Evolutionary conservation across 2,329 filamentous ascomycete genomes (phyloP).

Genomic region (Penicillium verrucosum): DNA sequence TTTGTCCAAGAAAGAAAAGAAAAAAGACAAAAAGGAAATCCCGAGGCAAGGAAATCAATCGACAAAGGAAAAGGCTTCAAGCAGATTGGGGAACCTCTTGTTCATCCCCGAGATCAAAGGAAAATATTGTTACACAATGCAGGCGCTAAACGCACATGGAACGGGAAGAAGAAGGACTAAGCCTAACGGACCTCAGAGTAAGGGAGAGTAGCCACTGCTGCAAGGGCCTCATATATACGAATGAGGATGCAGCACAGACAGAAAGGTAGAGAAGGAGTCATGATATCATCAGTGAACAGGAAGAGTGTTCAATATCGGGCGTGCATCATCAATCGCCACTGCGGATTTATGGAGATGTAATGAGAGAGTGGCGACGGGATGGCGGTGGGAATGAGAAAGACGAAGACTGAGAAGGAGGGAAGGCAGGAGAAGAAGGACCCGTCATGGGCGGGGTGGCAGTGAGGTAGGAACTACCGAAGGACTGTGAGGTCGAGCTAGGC

Average conservation of each 20-base stretch:
- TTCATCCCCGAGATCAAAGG: constrained; percentile 12
- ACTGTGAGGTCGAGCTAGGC: constrained; percentile 27
- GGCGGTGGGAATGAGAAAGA: constrained; percentile 28
- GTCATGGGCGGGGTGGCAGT: constrained; percentile 35
- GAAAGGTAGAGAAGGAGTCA: constrained; percentile 2
- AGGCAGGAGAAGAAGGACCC: constrained; percentile 37
- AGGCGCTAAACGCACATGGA: constrained; percentile 29
- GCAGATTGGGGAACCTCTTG: background rate
- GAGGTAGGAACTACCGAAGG: constrained; percentile 31
- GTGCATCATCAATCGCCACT: constrained; percentile 6
- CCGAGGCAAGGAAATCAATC: constrained; percentile 8
- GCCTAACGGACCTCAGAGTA: constrained; percentile 8
- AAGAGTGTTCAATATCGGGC: background rate
- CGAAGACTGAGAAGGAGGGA: constrained; percentile 22
- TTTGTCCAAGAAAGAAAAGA: constrained; percentile 11
- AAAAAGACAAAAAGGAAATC: background rate
- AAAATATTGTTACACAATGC: constrained; percentile 28
- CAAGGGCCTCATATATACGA: background rate
- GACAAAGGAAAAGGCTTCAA: constrained; percentile 11
- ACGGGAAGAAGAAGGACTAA: constrained; percentile 14
- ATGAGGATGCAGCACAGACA: background rate
- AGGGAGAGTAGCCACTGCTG: background rate
- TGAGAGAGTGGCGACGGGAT: constrained; percentile 28
- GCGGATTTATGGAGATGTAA: constrained; percentile 22
- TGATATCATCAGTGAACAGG: constrained; percentile 14